Evolutionary conservation across 1,284 basidiomycete species (phyloP).

Genomic region (Ustilago shanxiensis): DNA sequence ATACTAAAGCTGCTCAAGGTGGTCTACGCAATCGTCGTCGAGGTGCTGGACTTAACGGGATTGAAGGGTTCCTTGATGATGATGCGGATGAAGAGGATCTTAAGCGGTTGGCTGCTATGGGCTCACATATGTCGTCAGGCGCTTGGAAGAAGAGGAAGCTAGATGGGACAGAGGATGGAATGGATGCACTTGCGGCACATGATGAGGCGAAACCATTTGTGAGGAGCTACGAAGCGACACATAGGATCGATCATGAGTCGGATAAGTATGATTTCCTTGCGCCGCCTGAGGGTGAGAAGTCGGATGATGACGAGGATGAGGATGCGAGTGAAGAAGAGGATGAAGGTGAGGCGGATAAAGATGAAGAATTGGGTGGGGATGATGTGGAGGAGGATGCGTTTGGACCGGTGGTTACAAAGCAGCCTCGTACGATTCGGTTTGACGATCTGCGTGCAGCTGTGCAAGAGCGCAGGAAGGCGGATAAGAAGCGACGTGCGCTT

Average conservation of each 20-base stretch:
- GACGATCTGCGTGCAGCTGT: conserved; percentile 23
- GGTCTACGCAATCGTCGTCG: conserved; percentile 52
- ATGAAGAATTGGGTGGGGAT: neutral
- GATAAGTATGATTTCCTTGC: conserved; percentile 58
- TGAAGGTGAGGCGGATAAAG: neutral
- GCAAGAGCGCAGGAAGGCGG: conserved; percentile 21
- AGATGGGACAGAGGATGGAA: conserved; percentile 57
- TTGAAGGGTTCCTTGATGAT: conserved; percentile 64
- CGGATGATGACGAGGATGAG: neutral
- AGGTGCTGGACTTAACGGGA: conserved; percentile 30
- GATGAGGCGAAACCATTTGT: conserved; percentile 64
- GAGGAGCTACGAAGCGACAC: conserved; percentile 53
- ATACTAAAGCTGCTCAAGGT: conserved; percentile 59
- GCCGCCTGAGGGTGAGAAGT: conserved; percentile 22
- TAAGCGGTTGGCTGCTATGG: conserved; percentile 37
- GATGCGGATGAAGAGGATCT: conserved; percentile 66
- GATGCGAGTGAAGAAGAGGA: conserved; percentile 20
- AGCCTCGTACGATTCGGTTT: conserved; percentile 28
- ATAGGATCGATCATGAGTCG: conserved; percentile 41
- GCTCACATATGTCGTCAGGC: conserved; percentile 21
- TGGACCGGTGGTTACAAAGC: conserved; percentile 25
- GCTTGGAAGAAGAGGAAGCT: conserved; percentile 54
- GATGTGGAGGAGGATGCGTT: conserved; percentile 34
- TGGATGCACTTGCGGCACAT: conserved; percentile 54
- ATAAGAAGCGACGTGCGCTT: conserved; percentile 13